Evolutionary conservation across 2,329 filamentous ascomycete genomes (phyloP).

Genomic region (Aspergillus proliferans): DNA sequence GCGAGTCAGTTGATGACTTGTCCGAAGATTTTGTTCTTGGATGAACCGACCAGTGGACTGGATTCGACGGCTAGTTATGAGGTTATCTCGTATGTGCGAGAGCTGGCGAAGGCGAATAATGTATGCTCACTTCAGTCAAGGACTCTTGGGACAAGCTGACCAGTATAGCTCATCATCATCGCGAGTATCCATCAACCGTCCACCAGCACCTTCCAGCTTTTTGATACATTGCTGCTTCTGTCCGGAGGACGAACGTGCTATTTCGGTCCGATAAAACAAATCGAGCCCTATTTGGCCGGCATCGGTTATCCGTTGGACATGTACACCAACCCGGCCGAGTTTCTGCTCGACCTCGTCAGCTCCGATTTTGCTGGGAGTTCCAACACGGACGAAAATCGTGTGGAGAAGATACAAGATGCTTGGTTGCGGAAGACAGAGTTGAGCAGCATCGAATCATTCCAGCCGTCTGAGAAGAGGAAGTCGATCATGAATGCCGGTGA

Average conservation of each 20-base stretch:
- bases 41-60: slow-evolving; percentile 77
- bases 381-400: slow-evolving; percentile 41
- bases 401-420: slow-evolving; percentile 48
- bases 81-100: slow-evolving; percentile 66
- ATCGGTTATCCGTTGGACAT: slow-evolving; percentile 59
- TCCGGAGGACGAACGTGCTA: slow-evolving; percentile 67
- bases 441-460: slow-evolving; percentile 3
- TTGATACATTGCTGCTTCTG: slow-evolving; percentile 71
- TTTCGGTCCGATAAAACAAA: slow-evolving; percentile 56
- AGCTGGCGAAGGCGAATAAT: slow-evolving; percentile 60
- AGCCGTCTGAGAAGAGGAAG: slow-evolving; percentile 21
- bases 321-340: slow-evolving; percentile 74
- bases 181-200: slow-evolving; percentile 83
- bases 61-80: slow-evolving; percentile 73
- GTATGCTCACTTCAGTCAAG: slow-evolving; percentile 33
- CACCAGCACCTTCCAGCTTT: slow-evolving; percentile 69
- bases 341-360: slow-evolving; percentile 71
- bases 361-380: slow-evolving; percentile 61
- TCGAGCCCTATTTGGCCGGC: slow-evolving; percentile 58
- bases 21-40: slow-evolving; percentile 73
- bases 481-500: slow-evolving; percentile 13
- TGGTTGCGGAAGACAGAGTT: slow-evolving; percentile 49
- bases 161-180: slow-evolving; percentile 63
- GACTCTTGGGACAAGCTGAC: slow-evolving; percentile 5
- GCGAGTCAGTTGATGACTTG: slow-evolving; percentile 75